Conservation (phyloP, 768 basidiomycete species). For the Termitomyces titanicus region DNA sequence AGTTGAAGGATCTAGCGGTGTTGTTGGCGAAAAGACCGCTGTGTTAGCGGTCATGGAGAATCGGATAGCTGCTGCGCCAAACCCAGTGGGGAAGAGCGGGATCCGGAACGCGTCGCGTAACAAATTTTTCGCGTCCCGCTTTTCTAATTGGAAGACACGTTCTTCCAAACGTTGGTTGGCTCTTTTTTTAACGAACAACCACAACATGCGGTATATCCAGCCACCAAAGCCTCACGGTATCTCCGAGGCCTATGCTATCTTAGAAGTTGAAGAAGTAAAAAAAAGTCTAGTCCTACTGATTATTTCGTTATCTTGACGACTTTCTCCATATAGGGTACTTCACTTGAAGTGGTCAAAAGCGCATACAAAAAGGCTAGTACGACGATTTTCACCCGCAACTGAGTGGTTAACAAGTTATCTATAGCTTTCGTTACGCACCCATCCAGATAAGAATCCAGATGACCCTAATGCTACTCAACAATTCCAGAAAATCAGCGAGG, state of each 20-base stretch:
- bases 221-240: slow-evolving; percentile 9
- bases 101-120: slow-evolving; percentile 21
- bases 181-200: slow-evolving; percentile 2
- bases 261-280: slow-evolving; percentile 55
- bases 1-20: not conserved
- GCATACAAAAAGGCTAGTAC: slow-evolving; percentile 65
- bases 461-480: slow-evolving; percentile 62
- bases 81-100: not conserved
- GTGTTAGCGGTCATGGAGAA: not conserved
- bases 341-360: slow-evolving; percentile 61
- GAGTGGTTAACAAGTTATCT: not conserved
- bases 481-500: slow-evolving; percentile 68
- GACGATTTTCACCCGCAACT: not conserved
- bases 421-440: slow-evolving; percentile 62
- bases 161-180: not conserved
- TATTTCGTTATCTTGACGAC: not conserved
- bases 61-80: not conserved
- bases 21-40: not conserved
- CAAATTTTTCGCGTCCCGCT: slow-evolving; percentile 19
- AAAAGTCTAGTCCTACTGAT: not conserved
- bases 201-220: slow-evolving; percentile 4
- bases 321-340: slow-evolving; percentile 41
- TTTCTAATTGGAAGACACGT: slow-evolving; percentile 5
- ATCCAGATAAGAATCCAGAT: slow-evolving; percentile 75
- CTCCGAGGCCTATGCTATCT: slow-evolving; percentile 32